Base-by-base conservation (phyloP, 176 grass and related monocot genomes). In the Zea luxurians region DNA sequence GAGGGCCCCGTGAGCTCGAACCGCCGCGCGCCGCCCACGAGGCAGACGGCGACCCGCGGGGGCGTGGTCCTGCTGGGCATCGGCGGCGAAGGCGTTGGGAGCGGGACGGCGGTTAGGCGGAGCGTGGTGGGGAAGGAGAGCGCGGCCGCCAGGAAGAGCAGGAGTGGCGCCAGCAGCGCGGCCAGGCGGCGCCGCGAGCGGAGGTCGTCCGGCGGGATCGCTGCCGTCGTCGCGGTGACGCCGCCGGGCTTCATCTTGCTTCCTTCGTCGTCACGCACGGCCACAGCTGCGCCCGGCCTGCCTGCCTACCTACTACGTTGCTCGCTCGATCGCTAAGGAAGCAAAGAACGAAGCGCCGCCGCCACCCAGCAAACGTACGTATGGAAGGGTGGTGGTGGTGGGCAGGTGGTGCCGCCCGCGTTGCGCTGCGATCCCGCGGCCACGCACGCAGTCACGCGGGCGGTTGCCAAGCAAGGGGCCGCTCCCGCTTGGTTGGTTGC, bases 1-100 rank as follows among this genome's bases (percentile, higher is more conserved):
- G 94, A 90, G 6, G 91, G 89, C 1, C 91, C 91, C 37, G 94
- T 97, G 62, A 97, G 83, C 87, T 97, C 94, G 76, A 97, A 97
- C 80, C 94, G 85, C 70, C 94, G 85, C 5, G 91, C 89, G 0
- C 87, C 94, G 54, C 94, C 94, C 3, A 97, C 91, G 1, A 97
- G 87, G 72, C 91, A 97, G 9, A 97, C 86, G 17, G 94, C 94
- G 17, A 90, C 70, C 3, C 4, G 34, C 16, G 3, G 15, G 0
- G 68, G 5, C 5, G 78, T 0, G 10, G 50, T 38, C 40, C 3
- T 3, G 13, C 0, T 18, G 8, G 46, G 0, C 12, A 15, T 13
- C 48, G 1, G 4, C 6, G 16, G 52, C 6, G 1, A 16, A 13
- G 2, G 6, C 2, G 53, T 58, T 4, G 54, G n/a, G n/a, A 59